Evolutionary conservation across 352 stramenopile genomes (phyloP), one percentile per base, ranked within the genome.

Genomic region (Phytophthora hibernalis): DNA sequence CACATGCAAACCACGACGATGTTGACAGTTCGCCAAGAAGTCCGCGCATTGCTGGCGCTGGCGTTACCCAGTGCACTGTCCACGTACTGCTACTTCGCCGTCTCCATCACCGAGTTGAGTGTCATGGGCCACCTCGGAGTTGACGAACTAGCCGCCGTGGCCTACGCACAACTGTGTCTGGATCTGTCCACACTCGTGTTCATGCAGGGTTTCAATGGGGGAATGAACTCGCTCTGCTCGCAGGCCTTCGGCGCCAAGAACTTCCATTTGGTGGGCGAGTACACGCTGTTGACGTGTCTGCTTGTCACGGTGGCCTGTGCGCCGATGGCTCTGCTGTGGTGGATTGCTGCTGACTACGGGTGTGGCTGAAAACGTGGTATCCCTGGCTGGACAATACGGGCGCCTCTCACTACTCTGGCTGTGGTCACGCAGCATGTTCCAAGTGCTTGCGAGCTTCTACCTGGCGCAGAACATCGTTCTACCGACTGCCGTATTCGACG

Each of bases 231-330:
- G 59, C 84, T 96, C 11, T 92, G 78, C 65, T 92, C 86, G 24
- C 89, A 96, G 55, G 89, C 89, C n/a, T 92, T 93, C 50, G 89
- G 89, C 11, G 86, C 89, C 52, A 86, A 83, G 51, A 96, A 96
- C 60, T 93, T 70, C 44, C 72, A 81, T 13, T 55, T 96, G 22
- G 68, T 92, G 20, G 79, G 74, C 43, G 72, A 82, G 45, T 92
- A 90, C 69, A 77, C 79, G 45, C 66, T 89, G 43, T 64, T 89
- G 40, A 85, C 79, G 37, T 58, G 58, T 54, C 67, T 89, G 24
- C 61, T 83, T 43, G 54, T 90, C 28, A 84, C 83, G 20, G 49
- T 83, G 42, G 63, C 73, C 54, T 91, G 79, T 31, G 63, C 85
- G 0, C 87, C 87, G 21, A 76, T 96, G 61, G 79, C 58, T 11